Evolutionary conservation across 2,329 filamentous ascomycete genomes (phyloP), one percentile per base, ranked within the genome.

Genomic region (Apiospora malaysiana): DNA sequence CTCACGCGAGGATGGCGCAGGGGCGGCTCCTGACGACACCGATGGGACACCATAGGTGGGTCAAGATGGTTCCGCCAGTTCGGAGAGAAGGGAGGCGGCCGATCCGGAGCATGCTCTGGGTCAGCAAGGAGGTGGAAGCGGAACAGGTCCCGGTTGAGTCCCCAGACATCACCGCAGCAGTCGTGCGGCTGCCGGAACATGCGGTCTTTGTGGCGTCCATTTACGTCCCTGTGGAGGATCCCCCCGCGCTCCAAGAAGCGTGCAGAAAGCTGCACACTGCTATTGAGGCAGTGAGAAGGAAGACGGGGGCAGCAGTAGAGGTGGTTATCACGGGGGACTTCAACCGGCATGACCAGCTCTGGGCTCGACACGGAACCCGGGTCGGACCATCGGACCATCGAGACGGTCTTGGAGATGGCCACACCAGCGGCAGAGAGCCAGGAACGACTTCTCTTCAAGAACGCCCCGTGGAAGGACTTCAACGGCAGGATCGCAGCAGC

Each of bases 381-480:
- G 37, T 82, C 77, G 2, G 78, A 82, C 51, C 74, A 82, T 68
- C 37, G 73, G 1, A 68, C 76, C 0, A 81, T 82, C 72, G 66
- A 79, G 69, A 79, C 76, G 0, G 69, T 76, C 3, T 81, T 82
- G 63, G 73, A 81, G 68, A 69, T 74, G 32, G 46, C 66, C 56
- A 37, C 65, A 71, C 14, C 70, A 51, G 45, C 66, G 2, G 40
- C 71, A n/a, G 46, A 16, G 68, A 65, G 65, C 43, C 25, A 67
- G 68, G 66, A 73, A 69, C 70, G 71, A 66, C 73, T 76, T 16
- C 73, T 76, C 2, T 72, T 75, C 23, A 80, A 74, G 73, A 81
- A 79, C 68, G 74, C 76, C 51, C 73, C 47, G 56, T 79, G n/a
- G 78, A 77, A 72, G 72, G 73, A 74, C 27, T 73, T 76, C n/a